phyloP scores from a whole-genome alignment of 2,329 filamentous ascomycete genomes.

The Fusarium sambucinum region DNA sequence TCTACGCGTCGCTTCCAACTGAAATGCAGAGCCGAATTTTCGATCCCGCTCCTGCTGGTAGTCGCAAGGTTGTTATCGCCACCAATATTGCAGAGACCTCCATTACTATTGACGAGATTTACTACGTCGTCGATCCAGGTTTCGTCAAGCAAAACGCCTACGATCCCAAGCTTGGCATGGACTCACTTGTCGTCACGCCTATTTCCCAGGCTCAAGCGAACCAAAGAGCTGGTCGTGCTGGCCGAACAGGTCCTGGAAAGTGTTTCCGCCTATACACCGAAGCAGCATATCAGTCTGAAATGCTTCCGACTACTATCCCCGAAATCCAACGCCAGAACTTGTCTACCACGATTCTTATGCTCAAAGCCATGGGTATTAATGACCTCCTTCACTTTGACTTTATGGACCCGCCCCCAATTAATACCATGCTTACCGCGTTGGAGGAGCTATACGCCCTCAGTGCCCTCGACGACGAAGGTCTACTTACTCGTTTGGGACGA shows the following conservation, averaged over 20 bases:
- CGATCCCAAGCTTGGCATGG: constrained; percentile 97
- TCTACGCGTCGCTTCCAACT: constrained; percentile 93
- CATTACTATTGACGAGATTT: constrained; percentile 97
- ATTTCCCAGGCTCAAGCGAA: constrained; percentile 98
- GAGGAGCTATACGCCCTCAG: constrained; percentile 95
- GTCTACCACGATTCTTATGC: constrained; percentile 92
- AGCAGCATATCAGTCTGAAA: constrained; percentile 93
- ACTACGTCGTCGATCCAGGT: constrained; percentile 95
- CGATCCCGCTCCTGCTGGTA: constrained; percentile 87
- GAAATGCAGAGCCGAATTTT: constrained; percentile 97
- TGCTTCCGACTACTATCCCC: constrained; percentile 94
- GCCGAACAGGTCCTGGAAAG: constrained; percentile 94
- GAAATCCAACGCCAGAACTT: constrained; percentile 97
- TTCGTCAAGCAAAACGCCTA: constrained; percentile 99
- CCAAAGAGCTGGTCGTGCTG: constrained; percentile 91
- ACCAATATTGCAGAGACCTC: constrained; percentile 99
- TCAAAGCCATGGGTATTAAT: constrained; percentile 99
- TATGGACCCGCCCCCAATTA: constrained; percentile 97
- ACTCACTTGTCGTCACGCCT: constrained; percentile 92
- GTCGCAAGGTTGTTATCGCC: constrained; percentile 94
- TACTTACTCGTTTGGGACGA: constrained; percentile 88
- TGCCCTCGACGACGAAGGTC: constrained; percentile 93
- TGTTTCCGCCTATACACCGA: constrained; percentile 97
- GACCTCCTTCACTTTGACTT: constrained; percentile 98
- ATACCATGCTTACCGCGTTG: constrained; percentile 95